A percentile compares a stretch with the other conserved stretches of the same genome.
Evolutionary conservation across 805 yeast genomes (phyloP).

Genomic region (Ogataea nakhonphanomensis): DNA sequence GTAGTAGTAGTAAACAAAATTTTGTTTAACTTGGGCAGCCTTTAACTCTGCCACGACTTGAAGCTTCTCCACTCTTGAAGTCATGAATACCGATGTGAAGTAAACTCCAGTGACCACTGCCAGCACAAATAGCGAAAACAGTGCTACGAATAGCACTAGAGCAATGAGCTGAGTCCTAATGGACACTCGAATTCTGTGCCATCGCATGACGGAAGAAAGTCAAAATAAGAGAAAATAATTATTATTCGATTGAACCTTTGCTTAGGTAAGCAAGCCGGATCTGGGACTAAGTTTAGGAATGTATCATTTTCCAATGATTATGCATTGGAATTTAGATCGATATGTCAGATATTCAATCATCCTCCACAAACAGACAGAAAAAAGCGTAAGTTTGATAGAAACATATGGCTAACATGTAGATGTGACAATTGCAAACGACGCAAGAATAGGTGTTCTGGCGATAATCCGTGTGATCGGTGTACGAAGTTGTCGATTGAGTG

Average conservation of each 20-base stretch:
- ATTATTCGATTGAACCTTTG: background rate
- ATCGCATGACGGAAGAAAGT: slow-evolving; percentile 14
- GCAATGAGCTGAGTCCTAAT: slow-evolving; percentile 72
- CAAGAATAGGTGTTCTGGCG: slow-evolving; percentile 27
- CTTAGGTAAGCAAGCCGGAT: background rate
- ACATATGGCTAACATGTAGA: slow-evolving; percentile 1
- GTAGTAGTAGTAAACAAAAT: slow-evolving; percentile 57
- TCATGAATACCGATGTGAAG: slow-evolving; percentile 59
- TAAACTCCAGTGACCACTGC: slow-evolving; percentile 76
- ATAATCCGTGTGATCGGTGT: slow-evolving; percentile 24
- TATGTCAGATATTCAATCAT: slow-evolving; percentile 1
- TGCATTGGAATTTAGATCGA: too few species aligned
- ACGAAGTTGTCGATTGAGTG: slow-evolving; percentile 11
- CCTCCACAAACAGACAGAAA: background rate
- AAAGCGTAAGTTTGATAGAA: slow-evolving; percentile 3
- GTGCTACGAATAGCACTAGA: slow-evolving; percentile 64
- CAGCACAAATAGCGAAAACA: slow-evolving; percentile 60
- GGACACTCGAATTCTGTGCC: slow-evolving; percentile 47
- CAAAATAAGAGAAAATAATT: background rate
- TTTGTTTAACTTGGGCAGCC: slow-evolving; percentile 73
- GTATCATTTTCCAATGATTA: background rate
- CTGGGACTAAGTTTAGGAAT: background rate
- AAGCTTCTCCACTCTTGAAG: slow-evolving; percentile 65
- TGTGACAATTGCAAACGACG: slow-evolving; percentile 24
- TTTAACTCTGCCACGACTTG: slow-evolving; percentile 78